Evolutionary conservation across 345 rosid genomes (phyloP), one percentile per base, ranked within the genome.

Genomic region (Brassica incana): DNA sequence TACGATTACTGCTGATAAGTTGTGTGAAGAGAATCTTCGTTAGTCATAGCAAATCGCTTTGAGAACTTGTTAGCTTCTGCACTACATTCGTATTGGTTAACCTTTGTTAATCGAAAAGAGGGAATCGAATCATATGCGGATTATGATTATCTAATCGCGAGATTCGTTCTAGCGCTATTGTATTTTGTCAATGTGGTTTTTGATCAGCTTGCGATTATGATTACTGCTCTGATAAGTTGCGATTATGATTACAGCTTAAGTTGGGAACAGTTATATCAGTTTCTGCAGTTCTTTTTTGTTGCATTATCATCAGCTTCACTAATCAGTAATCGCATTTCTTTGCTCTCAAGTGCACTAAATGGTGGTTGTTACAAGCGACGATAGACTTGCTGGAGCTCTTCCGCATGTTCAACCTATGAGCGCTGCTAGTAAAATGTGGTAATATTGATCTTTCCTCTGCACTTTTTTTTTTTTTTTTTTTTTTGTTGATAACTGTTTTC

Each of bases 351-450:
- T 74, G 9, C 15, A 23, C 54, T 25, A 12, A 52, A 33, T 67
- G 69, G 69, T 65, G 48, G 2, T 65, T 60, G 59, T 70, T 23
- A 10, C 15, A 36, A 75, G 43, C 10, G 75, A 54, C 32, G 60
- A 69, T 65, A 69, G 3, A 15, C 6, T 64, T 75, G 59, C 4
- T 59, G 63, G 71, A 75, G 66, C 72, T 73, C 74, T 61, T 15
- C 5, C 8, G n/a, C 76, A 32, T 65, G 72, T 72, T 81, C 59
- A 71, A 76, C 45, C 68, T 73, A 83, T 84, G 90, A 79, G 65
- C 58, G 67, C 45, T 20, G 84, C 76, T 69, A 78, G 15, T 14
- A 80, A 71, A 40, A 76, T 65, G 70, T 83, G 76, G 87, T 69
- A 73, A 73, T 72, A 54, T 71, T 76, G 76, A 79, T 73, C 32